Conservation (phyloP, 768 basidiomycete genomes). For the Suillus spraguei region DNA sequence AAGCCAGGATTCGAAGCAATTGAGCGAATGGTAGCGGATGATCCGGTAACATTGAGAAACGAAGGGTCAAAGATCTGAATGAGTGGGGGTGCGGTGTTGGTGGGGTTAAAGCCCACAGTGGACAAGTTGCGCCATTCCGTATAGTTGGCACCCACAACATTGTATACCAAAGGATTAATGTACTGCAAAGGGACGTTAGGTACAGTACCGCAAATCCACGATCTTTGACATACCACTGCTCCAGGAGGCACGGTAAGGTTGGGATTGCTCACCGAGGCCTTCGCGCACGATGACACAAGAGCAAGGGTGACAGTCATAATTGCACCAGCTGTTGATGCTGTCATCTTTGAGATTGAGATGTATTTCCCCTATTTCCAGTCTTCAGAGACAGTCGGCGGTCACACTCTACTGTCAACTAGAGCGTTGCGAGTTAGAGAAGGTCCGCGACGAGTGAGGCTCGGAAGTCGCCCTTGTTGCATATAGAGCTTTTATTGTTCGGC, state of each 20-base stretch:
- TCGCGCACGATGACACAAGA: neutral
- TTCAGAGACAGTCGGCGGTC: neutral
- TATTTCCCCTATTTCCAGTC: neutral
- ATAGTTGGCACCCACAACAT: slow-evolving; percentile 51
- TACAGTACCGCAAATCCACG: neutral
- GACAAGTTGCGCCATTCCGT: slow-evolving; percentile 40
- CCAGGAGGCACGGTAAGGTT: slow-evolving; percentile 19
- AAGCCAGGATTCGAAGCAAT: slow-evolving; percentile 64
- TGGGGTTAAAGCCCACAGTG: slow-evolving; percentile 58
- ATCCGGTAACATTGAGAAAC: slow-evolving; percentile 65
- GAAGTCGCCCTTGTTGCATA: neutral
- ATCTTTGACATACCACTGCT: slow-evolving; percentile 20
- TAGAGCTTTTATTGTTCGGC: slow-evolving; percentile 11
- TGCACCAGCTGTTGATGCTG: slow-evolving; percentile 2
- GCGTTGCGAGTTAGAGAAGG: neutral
- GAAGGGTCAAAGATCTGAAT: slow-evolving; percentile 56
- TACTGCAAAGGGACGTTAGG: slow-evolving; percentile 36
- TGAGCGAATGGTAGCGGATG: slow-evolving; percentile 54
- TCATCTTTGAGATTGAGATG: slow-evolving; percentile 9
- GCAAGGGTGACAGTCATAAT: slow-evolving; percentile 10
- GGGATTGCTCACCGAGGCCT: neutral
- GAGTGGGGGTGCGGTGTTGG: slow-evolving; percentile 56
- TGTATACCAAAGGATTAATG: slow-evolving; percentile 51
- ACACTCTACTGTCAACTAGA: neutral
- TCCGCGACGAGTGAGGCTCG: slow-evolving; percentile 4